Conservation (phyloP, 352 stramenopile species). For the Globisporangium mamillatum region DNA sequence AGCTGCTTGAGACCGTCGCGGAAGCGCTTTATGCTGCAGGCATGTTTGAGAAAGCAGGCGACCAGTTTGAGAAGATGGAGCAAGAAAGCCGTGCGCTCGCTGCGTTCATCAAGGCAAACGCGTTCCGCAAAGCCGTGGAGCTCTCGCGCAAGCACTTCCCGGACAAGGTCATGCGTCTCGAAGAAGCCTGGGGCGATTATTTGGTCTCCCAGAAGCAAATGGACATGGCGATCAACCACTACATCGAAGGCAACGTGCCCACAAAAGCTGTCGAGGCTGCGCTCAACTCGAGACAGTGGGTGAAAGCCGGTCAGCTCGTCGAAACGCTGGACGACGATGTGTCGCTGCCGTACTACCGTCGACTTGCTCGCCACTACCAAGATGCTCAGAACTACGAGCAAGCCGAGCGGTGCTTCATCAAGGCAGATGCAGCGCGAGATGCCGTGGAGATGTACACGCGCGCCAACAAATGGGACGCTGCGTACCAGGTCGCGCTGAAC, state of each 20-base stretch:
- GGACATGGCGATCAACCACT: slow-evolving; percentile 96
- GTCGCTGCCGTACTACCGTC: slow-evolving; percentile 88
- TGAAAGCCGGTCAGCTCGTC: slow-evolving; percentile 90
- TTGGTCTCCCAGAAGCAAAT: slow-evolving; percentile 92
- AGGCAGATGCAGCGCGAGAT: slow-evolving; percentile 83
- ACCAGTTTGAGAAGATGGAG: slow-evolving; percentile 94
- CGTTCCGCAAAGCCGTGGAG: slow-evolving; percentile 91
- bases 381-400: slow-evolving; percentile 81
- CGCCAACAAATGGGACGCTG: slow-evolving; percentile 91
- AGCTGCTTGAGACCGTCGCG: slow-evolving; percentile 89
- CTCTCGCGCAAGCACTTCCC: slow-evolving; percentile 90
- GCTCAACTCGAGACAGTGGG: slow-evolving; percentile 92
- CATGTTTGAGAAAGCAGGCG: slow-evolving; percentile 93
- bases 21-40: slow-evolving; percentile 84
- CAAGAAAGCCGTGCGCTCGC: slow-evolving; percentile 89
- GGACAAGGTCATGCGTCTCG: slow-evolving; percentile 87
- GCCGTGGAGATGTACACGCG: slow-evolving; percentile 95
- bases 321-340: slow-evolving; percentile 89
- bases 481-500: slow-evolving; percentile 90
- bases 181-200: slow-evolving; percentile 93
- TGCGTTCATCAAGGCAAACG: slow-evolving; percentile 91
- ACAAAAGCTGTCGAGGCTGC: slow-evolving; percentile 92
- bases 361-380: slow-evolving; percentile 90
- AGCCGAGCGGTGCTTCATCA: slow-evolving; percentile 92
- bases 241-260: slow-evolving; percentile 92